Evolutionary conservation across 176 grass and related monocot species (phyloP).

Genomic region (Carex kokanica): DNA sequence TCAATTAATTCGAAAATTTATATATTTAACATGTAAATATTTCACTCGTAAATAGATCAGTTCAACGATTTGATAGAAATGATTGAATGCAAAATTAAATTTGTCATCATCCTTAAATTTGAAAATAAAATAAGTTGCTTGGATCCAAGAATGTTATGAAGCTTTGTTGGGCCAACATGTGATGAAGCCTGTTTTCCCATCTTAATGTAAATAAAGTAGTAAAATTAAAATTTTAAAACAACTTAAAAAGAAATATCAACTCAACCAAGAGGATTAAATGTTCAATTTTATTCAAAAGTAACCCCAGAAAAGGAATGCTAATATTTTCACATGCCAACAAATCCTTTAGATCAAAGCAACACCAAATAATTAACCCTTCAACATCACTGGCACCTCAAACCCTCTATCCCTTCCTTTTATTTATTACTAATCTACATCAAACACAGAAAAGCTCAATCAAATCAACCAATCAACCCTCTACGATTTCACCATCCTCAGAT

Average conservation of each 20-base stretch:
- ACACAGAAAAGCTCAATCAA: constrained; percentile 35
- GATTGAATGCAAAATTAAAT: no score
- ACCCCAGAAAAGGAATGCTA: background rate
- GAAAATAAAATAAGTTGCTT: no score
- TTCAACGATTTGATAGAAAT: no score
- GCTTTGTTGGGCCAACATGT: no score
- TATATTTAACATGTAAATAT: no score
- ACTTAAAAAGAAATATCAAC: background rate
- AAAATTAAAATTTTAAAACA: background rate
- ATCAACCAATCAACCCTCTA: constrained; percentile 70
- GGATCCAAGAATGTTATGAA: no score
- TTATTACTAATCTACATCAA: constrained; percentile 27
- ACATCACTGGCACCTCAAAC: background rate
- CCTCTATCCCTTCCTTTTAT: background rate
- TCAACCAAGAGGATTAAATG: background rate
- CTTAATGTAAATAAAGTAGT: background rate
- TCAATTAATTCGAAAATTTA: no score
- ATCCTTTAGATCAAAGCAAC: constrained; percentile 14
- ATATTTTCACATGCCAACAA: constrained; percentile 26
- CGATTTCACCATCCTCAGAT: constrained; percentile 45
- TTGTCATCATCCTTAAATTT: no score
- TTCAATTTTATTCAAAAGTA: constrained; percentile 19
- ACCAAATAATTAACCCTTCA: background rate
- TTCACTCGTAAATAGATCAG: no score
- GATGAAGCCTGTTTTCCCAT: background rate